Evolutionary conservation across 2,329 filamentous ascomycete genomes (phyloP), one percentile per base, ranked within the genome.

Genomic region (Ophiostoma fasciatum): DNA sequence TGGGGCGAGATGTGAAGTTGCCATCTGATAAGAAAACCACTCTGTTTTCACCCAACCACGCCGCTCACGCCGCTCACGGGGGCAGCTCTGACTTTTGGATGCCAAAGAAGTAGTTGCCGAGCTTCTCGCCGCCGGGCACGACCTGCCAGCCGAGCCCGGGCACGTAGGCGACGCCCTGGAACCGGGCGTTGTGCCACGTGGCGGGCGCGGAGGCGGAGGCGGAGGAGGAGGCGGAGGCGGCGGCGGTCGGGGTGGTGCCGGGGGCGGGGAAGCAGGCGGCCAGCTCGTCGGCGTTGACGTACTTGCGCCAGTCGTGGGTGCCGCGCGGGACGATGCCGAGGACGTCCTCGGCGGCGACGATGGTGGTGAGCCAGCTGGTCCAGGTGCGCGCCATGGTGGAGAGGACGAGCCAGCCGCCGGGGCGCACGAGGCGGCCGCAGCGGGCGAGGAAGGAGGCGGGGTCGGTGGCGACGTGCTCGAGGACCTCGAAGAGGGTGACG

Each of bases 91-190:
- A 51, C 46, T 58, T 60, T 58, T 77, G 72, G 29, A 94, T 76
- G 8, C 73, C 90, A 55, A 94, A 93, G 57, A 98, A 96, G 60
- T 96, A 98, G 56, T 98, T 98, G 9, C 88, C 88, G 51, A 83
- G 74, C 51, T 73, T 74, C 61, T 96, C 88, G 49, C 84, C 81
- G 3, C 83, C 82, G 18, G 60, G 56, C 5, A 94, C 76, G 54
- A 83, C 73, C 59, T 70, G 85, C 90, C 90, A 96, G 4, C 90
- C 90, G 30, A 94, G 39, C 0, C 83, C 85, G 1, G 90, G 90
- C 37, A 96, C 68, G 62, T 94, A 98, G 32, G 94, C 66, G 8
- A 93, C 83, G 1, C 90, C 90, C 66, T 82, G 76, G 43, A 78
- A 68, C 49, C 62, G 61, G 27, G 66, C 66, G 46, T 51, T 64